A percentile compares a stretch with the other conserved stretches of the same genome.
Conservation (phyloP, 345 rosid genomes). For the Ailanthus altissimus region DNA sequence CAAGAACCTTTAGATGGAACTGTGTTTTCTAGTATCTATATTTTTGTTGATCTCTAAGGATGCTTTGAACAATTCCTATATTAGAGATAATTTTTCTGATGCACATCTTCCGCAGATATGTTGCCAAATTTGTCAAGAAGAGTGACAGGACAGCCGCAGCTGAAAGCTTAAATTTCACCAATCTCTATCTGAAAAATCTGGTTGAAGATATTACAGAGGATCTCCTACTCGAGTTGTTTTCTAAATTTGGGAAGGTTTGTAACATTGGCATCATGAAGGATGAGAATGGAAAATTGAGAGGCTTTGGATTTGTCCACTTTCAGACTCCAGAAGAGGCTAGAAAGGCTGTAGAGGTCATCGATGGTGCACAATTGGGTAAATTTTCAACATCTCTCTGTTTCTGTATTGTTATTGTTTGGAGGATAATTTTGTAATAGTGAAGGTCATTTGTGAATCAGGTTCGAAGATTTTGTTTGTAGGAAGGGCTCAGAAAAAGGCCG, state of each 20-base stretch:
- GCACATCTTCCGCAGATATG: conserved; percentile 41
- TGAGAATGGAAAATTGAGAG: conserved; percentile 55
- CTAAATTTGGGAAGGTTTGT: conserved; percentile 55
- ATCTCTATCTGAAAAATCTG: conserved; percentile 70
- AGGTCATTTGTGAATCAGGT: conserved; percentile 34
- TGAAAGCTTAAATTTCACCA: conserved; percentile 43
- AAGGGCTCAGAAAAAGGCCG: conserved; percentile 62
- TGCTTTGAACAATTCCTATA: background rate
- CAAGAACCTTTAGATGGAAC: background rate
- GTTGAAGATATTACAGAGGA: conserved; percentile 46
- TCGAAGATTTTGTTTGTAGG: conserved; percentile 56
- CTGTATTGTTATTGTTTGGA: background rate
- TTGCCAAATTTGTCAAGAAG: conserved; percentile 57
- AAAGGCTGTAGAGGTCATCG: conserved; percentile 52
- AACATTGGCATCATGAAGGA: conserved; percentile 61
- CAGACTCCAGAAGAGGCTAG: conserved; percentile 55
- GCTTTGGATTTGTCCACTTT: conserved; percentile 78
- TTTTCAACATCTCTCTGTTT: background rate
- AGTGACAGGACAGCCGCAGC: conserved; percentile 38
- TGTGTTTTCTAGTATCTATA: too few relatives aligned
- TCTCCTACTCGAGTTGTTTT: conserved; percentile 47
- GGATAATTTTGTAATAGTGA: background rate
- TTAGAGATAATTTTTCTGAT: conserved; percentile 9
- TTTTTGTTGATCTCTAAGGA: background rate
- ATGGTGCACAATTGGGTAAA: conserved; percentile 46